These are phyloP conservation scores for Tetradesmus obliquus DNA, from an alignment of 139 green algal species.

Conservation along the genomic window DNA sequence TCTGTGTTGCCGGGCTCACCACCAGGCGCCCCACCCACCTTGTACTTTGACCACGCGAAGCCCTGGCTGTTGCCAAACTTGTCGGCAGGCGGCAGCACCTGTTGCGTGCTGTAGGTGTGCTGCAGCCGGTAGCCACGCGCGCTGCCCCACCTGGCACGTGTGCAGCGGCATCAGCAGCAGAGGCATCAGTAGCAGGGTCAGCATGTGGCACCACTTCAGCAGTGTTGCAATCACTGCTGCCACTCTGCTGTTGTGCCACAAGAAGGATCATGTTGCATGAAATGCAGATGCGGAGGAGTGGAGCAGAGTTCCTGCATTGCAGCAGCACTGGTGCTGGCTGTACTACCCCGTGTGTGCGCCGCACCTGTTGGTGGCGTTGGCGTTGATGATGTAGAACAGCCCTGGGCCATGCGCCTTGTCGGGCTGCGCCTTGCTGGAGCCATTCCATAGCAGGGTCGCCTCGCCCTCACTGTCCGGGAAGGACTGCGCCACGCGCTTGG, in stretches of 20 bases:
- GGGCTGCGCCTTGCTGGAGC: slow-evolving; percentile 30
- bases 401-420: neutral
- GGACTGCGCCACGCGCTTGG: slow-evolving; percentile 3
- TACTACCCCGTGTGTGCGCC: neutral
- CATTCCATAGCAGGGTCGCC: slow-evolving; percentile 25
- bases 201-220: neutral
- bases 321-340: neutral
- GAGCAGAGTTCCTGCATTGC: neutral
- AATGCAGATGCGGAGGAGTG: neutral
- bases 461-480: slow-evolving; percentile 16
- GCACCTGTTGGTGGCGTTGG: slow-evolving; percentile 28
- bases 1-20: neutral
- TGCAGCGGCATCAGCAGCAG: neutral
- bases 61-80: slow-evolving; percentile 29
- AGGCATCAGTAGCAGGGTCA: neutral
- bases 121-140: slow-evolving; percentile 34
- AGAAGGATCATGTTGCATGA: neutral
- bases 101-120: neutral
- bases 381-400: slow-evolving; percentile 29
- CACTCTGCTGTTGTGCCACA: neutral
- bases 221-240: neutral
- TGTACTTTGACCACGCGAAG: slow-evolving; percentile 19
- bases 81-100: slow-evolving; percentile 10
- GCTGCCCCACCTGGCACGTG: slow-evolving; percentile 37
- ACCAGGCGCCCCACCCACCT: neutral